Base-by-base conservation (phyloP, 1,284 basidiomycete genomes). In the Phellopilus nigrolimitatus region DNA sequence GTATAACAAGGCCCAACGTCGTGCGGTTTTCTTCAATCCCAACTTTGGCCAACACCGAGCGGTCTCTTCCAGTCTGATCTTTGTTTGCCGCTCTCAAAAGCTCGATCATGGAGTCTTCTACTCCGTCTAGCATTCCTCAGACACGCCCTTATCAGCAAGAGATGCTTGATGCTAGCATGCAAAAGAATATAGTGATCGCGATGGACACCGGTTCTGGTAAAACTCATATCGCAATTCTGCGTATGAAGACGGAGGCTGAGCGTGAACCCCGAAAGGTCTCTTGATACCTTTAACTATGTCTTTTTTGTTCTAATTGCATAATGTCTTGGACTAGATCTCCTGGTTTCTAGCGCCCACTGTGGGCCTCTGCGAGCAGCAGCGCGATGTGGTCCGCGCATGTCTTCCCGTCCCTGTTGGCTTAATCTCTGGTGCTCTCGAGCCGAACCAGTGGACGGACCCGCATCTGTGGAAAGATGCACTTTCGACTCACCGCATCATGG, bases 271-370 rank as follows among this genome's bases (percentile, higher is more conserved):
- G 59, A 25, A 88, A 86, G 75, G 85, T 86, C 39, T 51, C 33
- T 37, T 13, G 9, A 24, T 46, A 15, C 24, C 37, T 51, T 38
- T 17, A 3, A 24, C 3, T 21, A 7, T 47, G n/a, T n/a, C n/a
- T n/a, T n/a, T 33, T 5, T 10, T 5, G 19, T 12, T 15, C 41
- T 36, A 54, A 28, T 47, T 15, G 33, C 31, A 22, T 13, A 13
- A 27, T 51, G 52, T 47, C 51, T 38, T 21, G 36, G 10, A 25
- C 15, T 55, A 87, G 85, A 68, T 84, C 2, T 84, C 77, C 0
- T 89, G 86, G 84, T 91, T 91, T 61, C 63, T 90, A 19, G 83
- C 84, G 0, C 88, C 89, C 0, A 89, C 88, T 0, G 87, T 89
- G 0, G 75, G 84, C 0, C 71, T 91, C 1, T 88, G 86, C 54